Conservation (phyloP, 441 rosid genomes). For the Pelargonium australe region DNA sequence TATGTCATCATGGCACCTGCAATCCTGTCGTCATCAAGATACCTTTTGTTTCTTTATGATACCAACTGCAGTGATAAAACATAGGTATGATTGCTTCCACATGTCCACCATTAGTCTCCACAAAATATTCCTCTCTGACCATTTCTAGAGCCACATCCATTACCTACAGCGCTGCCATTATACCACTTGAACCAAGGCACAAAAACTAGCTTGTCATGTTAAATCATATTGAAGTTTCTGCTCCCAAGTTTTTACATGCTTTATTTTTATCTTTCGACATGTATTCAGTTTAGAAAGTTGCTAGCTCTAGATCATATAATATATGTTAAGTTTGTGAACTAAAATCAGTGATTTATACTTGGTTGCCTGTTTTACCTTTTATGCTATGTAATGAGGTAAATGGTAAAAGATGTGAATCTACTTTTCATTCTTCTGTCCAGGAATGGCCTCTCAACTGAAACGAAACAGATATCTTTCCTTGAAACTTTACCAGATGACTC, state of each 20-base stretch:
- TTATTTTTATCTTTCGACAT: neutral
- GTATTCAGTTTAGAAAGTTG: neutral
- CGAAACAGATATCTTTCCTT: slow-evolving; percentile 58
- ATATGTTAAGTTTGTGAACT: no score
- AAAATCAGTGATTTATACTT: neutral
- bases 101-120: neutral
- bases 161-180: neutral
- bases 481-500: slow-evolving; percentile 96
- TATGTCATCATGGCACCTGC: no score
- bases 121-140: slow-evolving; percentile 1
- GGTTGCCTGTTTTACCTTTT: neutral
- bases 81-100: neutral
- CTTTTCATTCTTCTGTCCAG: slow-evolving; percentile 34
- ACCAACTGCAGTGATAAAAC: neutral
- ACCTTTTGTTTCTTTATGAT: neutral
- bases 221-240: neutral
- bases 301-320: neutral
- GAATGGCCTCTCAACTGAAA: slow-evolving; percentile 77
- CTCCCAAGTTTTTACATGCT: neutral
- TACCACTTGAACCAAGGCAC: slow-evolving; percentile 4
- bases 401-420: neutral
- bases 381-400: neutral
- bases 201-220: neutral
- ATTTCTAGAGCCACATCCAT: slow-evolving; percentile 3
- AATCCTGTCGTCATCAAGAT: no score